phyloP scores from a whole-genome alignment of 2,329 filamentous ascomycete species.

The Aspergillus texensis region DNA sequence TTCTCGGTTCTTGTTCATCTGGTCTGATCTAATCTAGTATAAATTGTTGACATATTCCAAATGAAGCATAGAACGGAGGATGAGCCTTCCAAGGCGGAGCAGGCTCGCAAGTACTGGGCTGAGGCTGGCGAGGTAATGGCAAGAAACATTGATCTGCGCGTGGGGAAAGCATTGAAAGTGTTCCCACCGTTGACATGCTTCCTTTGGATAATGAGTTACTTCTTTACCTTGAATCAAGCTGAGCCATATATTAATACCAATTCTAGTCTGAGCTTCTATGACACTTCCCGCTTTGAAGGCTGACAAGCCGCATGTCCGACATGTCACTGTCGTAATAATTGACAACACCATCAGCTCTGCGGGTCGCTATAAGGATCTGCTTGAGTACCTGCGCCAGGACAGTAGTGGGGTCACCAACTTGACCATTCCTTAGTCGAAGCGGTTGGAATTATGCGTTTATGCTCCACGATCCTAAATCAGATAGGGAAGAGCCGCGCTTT shows the following conservation, averaged over 20 bases:
- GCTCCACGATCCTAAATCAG: neutral
- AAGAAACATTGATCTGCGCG: neutral
- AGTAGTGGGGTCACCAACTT: neutral
- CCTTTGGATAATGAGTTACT: neutral
- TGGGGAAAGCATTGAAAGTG: neutral
- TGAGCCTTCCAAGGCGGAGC: neutral
- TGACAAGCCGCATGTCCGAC: constrained; percentile 48
- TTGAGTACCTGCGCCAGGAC: neutral
- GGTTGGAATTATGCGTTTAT: neutral
- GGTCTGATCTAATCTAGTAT: too few relatives aligned
- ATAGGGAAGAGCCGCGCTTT: too few relatives aligned
- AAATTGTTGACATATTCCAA: neutral
- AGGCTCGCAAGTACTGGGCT: neutral
- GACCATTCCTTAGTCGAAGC: neutral
- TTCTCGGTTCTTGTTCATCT: neutral
- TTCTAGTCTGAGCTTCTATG: constrained; percentile 35
- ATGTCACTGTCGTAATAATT: constrained; percentile 52
- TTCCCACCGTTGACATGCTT: neutral
- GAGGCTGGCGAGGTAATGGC: neutral
- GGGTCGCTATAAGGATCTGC: constrained; percentile 40
- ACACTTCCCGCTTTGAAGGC: constrained; percentile 56
- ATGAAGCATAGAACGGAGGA: neutral
- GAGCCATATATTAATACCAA: neutral
- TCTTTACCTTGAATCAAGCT: neutral
- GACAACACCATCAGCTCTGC: constrained; percentile 52